Evolutionary conservation across 2,329 filamentous ascomycete species (phyloP), one percentile per base, ranked within the genome.

Genomic region (Alternaria alternata): DNA sequence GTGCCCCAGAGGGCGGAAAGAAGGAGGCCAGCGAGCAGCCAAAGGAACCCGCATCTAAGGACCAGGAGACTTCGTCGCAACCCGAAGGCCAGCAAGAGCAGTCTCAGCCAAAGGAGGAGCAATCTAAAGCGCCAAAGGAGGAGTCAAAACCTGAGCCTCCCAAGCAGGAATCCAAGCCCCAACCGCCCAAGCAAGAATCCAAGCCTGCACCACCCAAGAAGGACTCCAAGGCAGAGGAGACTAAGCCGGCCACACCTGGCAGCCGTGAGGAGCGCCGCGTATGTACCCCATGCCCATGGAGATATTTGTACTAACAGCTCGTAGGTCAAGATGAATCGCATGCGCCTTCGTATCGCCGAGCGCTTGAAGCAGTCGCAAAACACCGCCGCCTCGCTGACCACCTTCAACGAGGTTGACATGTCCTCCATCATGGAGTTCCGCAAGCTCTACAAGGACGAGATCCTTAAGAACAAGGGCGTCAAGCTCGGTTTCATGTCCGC

Each of bases 401-500:
- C 95, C 26, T 99, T 99, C 87, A 97, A 99, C 81, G 94, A 98
- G 81, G 95, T 99, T 63, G 95, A 99, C 80, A 99, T 99, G 95
- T 96, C 94, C 32, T 92, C 91, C 22, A 85, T 99, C 51, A 97
- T 98, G 91, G 93, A 97, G 65, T 94, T 99, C 84, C 91, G 95
- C 71, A 97, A 96, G 81, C 85, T 93, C 47, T 98, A 98, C 87
- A 98, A 98, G 85, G 94, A 98, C 61, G 94, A 97, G 61, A 84
- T 97, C 22, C 84, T 98, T 59, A 97, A 98, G 87, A 96, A 94
- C 85, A 95, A 92, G 9, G 94, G 94, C 44, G 91, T 98, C 59
- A 99, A 98, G 85, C 90, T 99, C 54, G 95, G 95, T n/a, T 99
- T 98, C 85, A 98, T 99, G 94, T 95, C 93, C 79, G 94, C 94